A percentile compares a stretch with the other conserved stretches of the same genome.
phyloP scores from a whole-genome alignment of 495 filamentous ascomycete genomes.

The Wilcoxina mikolae region DNA sequence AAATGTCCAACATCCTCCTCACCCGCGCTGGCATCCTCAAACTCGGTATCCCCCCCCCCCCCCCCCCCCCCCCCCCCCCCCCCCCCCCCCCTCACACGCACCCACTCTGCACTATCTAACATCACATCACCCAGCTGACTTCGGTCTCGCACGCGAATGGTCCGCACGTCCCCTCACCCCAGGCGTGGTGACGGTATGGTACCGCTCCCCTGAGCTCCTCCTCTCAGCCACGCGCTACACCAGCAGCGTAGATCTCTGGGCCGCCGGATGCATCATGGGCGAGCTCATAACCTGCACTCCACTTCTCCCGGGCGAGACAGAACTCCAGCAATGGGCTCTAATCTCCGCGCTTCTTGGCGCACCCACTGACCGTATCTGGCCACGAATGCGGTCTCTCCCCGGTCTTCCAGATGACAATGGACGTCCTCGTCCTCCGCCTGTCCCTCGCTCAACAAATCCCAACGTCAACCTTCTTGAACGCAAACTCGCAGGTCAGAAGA shows the following conservation, averaged over 20 bases:
- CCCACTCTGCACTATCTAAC: too few relatives aligned
- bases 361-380: conserved; percentile 30
- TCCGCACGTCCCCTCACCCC: conserved; percentile 34
- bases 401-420: conserved; percentile 15
- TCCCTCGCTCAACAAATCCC: conserved; percentile 3
- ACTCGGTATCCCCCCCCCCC: conserved; percentile 28
- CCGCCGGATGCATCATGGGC: conserved; percentile 35
- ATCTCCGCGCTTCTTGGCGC: conserved; percentile 34
- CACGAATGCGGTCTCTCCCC: conserved; percentile 26
- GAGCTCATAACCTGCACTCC: conserved; percentile 33
- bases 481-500: conserved; percentile 18
- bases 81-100: neutral
- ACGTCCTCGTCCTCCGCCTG: conserved; percentile 6
- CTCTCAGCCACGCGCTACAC: conserved; percentile 33
- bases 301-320: conserved; percentile 33
- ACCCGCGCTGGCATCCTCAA: conserved; percentile 34
- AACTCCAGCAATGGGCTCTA: conserved; percentile 33
- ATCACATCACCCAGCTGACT: conserved; percentile 30
- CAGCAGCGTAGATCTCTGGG: conserved; percentile 34
- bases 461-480: conserved; percentile 21
- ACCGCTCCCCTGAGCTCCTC: conserved; percentile 33
- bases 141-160: conserved; percentile 36
- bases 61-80: neutral
- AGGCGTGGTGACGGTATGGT: conserved; percentile 35
- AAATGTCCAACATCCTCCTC: conserved; percentile 37